Percentiles rank a stretch among this genome's conserved stretches.
phyloP scores from a whole-genome alignment of 257 asterid species.

The Fraxinus quadrangulata region DNA sequence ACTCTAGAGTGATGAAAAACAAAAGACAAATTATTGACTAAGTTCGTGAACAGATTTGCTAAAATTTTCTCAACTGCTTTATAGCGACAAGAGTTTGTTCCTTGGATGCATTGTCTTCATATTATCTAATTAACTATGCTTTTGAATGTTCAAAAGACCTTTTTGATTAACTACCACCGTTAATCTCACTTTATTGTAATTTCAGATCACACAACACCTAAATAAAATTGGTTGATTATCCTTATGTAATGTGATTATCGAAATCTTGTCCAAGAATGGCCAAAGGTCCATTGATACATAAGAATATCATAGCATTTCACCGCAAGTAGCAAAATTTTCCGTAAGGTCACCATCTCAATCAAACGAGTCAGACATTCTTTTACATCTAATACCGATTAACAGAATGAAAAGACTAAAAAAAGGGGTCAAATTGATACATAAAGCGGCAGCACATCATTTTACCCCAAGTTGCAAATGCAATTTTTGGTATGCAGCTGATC shows the following conservation, averaged over 20 bases:
- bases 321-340: neutral
- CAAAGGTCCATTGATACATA: neutral
- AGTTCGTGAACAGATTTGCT: neutral
- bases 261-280: neutral
- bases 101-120: constrained; percentile 33
- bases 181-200: neutral
- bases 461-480: neutral
- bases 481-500: neutral
- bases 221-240: neutral
- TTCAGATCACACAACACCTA: neutral
- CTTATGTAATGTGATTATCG: neutral
- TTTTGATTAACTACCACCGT: neutral
- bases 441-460: neutral
- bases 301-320: neutral
- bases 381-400: no score
- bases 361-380: no score
- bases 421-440: no score
- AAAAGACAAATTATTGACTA: constrained; percentile 5
- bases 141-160: constrained; percentile 3
- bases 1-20: neutral
- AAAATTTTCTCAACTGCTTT: constrained; percentile 41
- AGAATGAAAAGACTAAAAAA: no score
- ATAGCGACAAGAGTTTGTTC: constrained; percentile 39
- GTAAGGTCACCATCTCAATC: no score
- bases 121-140: constrained; percentile 16